phyloP scores from a whole-genome alignment of 345 rosid genomes.

The Eucalyptus regnans region DNA sequence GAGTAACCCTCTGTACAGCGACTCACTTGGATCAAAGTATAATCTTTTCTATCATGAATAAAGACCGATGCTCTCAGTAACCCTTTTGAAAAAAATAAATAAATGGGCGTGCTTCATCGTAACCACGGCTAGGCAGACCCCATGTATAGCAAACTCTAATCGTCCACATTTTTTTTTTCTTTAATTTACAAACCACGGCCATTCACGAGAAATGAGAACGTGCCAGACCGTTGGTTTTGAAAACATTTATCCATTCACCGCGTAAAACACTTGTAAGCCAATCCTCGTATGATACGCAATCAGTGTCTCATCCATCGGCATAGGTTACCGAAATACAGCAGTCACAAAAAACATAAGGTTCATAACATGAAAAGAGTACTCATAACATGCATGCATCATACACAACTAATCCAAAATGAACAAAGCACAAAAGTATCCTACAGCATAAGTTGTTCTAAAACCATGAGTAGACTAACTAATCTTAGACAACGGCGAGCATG shows the following conservation, averaged over 20 bases:
- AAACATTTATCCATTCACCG: not conserved
- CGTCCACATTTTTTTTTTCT: not conserved
- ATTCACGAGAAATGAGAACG: not conserved
- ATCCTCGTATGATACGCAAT: not conserved
- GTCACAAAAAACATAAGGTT: not conserved
- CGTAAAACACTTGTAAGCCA: not conserved
- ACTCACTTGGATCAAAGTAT: not conserved
- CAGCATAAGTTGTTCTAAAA: not conserved
- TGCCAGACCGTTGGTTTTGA: not conserved
- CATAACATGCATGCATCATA: not conserved
- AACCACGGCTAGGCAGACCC: not conserved
- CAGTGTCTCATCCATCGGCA: not conserved
- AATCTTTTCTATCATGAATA: not conserved
- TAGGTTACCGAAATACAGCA: not conserved
- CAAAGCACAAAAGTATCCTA: not conserved
- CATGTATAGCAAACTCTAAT: not conserved
- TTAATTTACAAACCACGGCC: not conserved
- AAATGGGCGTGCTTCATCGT: not conserved
- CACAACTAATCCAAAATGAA: not conserved
- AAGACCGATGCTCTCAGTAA: not conserved
- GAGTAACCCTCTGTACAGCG: fast-evolving
- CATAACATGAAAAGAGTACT: not conserved
- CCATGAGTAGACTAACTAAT: not conserved
- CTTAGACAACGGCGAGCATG: not conserved
- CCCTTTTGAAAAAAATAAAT: not conserved